These are phyloP conservation scores for Fraxinus velutina DNA, from an alignment of 305 asterid genomes.

Conservation along the genomic window DNA sequence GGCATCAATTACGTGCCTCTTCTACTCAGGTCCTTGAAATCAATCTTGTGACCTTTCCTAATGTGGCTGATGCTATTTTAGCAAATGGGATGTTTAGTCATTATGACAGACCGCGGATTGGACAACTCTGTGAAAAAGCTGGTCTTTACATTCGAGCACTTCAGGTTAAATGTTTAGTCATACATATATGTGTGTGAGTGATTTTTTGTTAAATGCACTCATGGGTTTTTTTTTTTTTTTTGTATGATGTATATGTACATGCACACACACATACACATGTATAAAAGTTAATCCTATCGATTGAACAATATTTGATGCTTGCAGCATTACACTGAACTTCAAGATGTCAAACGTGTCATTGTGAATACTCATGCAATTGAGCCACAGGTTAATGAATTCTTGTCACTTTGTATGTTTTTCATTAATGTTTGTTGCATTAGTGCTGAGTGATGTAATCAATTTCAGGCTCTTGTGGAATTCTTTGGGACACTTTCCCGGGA, in stretches of 20 bases:
- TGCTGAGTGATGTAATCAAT: conserved; percentile 30
- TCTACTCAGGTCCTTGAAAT: conserved; percentile 81
- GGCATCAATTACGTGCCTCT: conserved; percentile 23
- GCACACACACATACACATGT: too few species aligned
- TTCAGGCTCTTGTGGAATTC: conserved; percentile 89
- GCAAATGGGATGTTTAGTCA: conserved; percentile 99
- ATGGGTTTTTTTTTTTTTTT: background rate
- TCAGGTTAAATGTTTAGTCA: conserved; percentile 54
- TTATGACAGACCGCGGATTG: conserved; percentile 93
- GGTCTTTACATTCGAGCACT: conserved; percentile 94
- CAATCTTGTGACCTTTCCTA: conserved; percentile 91
- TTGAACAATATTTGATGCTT: conserved; percentile 23
- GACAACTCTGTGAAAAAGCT: conserved; percentile 95
- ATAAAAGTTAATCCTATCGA: background rate
- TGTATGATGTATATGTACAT: too few species aligned
- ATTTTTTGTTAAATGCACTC: background rate
- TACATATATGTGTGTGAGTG: conserved; percentile 1
- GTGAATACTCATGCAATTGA: conserved; percentile 99
- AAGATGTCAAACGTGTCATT: conserved; percentile 93
- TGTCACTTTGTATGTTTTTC: background rate
- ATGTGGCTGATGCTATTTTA: conserved; percentile 98
- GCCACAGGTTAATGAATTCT: conserved; percentile 70
- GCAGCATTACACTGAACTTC: conserved; percentile 91
- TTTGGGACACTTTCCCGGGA: conserved; percentile 91
- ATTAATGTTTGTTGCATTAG: conserved; percentile 4